Base-by-base conservation (phyloP, 2,329 filamentous ascomycete species). In the Ascochyta pisi region DNA sequence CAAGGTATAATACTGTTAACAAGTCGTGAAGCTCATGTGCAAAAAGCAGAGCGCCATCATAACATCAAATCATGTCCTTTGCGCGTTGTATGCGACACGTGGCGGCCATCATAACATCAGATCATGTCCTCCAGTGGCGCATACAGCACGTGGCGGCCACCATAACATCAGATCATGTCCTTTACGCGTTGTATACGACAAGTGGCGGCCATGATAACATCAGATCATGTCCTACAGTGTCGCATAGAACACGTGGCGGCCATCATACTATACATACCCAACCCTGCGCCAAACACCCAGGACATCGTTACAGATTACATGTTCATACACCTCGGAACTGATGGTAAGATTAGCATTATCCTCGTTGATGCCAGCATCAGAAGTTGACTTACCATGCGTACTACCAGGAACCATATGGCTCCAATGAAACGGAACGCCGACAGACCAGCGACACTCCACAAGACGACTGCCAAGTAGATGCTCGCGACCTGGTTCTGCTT, bases 361-460 rank as follows among this genome's bases (percentile, higher is more conserved):
- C 16, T 23, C 15, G 8, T 3, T 16, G 31, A 34, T 33, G 24
- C 15, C 5, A 12, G 27, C 23, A 26, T 13, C 24, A 22, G 29
- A 33, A 44, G 27, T 24, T 34, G 27, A 73, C 71, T 71, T 61
- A 77, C 73, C 75, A 77, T 76, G 41, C 76, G 63, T 9, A 78
- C 74, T 47, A 98, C 83, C 81, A 99, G 84, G 80, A 97, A 97
- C 91, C 92, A 96, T 77, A 91, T 82, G 0, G 91, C 91, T 3
- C 93, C 93, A 23, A 93, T 78, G 67, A 97, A 96, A 73, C 94
- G 91, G 77, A 97, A 94, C 2, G 87, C 85, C 23, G 90, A 92
- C 52, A 97, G 76, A 2, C 81, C 92, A 0, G 92, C 93, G 37
- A 97, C 93, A 74, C 88, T 92, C 88, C 93, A 97, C 60, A 97